Percentiles rank a stretch among this genome's conserved stretches.
phyloP scores from a whole-genome alignment of 768 basidiomycete genomes.

The Boletus coccyginus region DNA sequence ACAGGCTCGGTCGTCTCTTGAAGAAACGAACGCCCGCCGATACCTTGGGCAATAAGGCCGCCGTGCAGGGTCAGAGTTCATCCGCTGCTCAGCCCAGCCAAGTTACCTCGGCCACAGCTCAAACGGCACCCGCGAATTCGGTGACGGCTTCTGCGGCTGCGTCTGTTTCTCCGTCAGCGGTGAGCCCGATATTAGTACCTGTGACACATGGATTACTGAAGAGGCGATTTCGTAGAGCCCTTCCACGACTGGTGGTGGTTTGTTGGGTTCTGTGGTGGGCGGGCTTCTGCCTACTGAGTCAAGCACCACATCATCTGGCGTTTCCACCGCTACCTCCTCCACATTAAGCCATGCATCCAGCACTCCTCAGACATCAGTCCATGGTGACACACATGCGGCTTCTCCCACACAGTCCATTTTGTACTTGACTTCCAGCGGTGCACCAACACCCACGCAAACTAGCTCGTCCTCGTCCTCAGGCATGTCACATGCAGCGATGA shows the following conservation, averaged over 20 bases:
- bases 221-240: conserved; percentile 7
- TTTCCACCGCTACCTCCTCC: conserved; percentile 17
- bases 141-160: conserved; percentile 8
- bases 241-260: conserved; percentile 6
- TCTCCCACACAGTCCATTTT: conserved; percentile 50
- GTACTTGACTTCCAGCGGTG: conserved; percentile 27
- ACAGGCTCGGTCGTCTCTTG: conserved; percentile 57
- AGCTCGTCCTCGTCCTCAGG: conserved; percentile 32
- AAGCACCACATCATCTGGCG: conserved; percentile 17
- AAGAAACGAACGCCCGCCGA: conserved; percentile 54
- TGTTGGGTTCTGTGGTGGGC: conserved; percentile 9
- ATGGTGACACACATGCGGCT: conserved; percentile 31
- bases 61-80: neutral
- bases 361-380: conserved; percentile 9
- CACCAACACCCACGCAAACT: conserved; percentile 23
- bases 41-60: neutral
- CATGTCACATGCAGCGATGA: conserved; percentile 44
- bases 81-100: conserved; percentile 27
- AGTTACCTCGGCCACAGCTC: conserved; percentile 9
- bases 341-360: conserved; percentile 14
- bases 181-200: conserved; percentile 8
- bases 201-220: conserved; percentile 1
- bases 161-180: conserved; percentile 18
- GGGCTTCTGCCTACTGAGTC: conserved; percentile 15
- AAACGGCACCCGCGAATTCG: conserved; percentile 15